Conservation (phyloP, 2,329 filamentous ascomycete genomes). For the Pseudogymnoascus sp. region DNA sequence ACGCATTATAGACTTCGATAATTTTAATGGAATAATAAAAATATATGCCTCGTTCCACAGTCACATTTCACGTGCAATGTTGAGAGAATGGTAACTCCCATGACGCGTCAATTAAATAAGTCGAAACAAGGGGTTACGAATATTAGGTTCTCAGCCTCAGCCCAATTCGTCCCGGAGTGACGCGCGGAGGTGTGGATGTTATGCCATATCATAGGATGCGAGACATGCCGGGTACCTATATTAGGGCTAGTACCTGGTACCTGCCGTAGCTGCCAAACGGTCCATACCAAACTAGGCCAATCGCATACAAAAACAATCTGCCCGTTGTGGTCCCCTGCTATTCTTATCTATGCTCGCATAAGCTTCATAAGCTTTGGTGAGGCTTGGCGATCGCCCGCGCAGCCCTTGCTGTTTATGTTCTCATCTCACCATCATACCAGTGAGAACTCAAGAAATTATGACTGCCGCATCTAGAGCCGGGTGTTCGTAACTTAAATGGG, state of each 20-base stretch:
- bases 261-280: neutral
- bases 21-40: neutral
- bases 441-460: neutral
- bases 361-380: neutral
- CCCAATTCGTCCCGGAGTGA: neutral
- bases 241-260: neutral
- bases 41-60: neutral
- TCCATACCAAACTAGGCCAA: neutral
- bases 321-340: neutral
- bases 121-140: neutral
- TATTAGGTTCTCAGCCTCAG: neutral
- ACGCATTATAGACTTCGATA: neutral
- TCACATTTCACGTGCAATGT: neutral
- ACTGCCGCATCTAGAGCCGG: neutral
- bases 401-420: neutral
- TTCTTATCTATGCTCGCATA: neutral
- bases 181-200: neutral
- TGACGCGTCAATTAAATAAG: neutral
- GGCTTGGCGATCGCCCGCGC: neutral
- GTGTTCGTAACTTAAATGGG: neutral
- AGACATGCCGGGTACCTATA: neutral
- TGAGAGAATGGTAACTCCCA: neutral
- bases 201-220: neutral
- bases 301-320: neutral
- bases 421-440: neutral